Evolutionary conservation across 306 rosid genomes (phyloP).

Genomic region (Vachellia pachyceras): DNA sequence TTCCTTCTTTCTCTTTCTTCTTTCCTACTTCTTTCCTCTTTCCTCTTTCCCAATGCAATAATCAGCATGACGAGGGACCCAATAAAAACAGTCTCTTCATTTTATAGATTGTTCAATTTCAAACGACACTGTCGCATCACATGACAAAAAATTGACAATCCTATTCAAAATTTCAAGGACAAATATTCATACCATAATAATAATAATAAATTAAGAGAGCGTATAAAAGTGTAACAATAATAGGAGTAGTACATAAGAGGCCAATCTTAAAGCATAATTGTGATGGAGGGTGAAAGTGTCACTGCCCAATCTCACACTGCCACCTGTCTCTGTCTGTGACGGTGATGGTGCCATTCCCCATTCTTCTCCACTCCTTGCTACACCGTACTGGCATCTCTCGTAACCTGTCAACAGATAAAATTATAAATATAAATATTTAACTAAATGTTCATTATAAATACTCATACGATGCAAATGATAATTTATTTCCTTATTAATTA

Average conservation of each 20-base stretch:
- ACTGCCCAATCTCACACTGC: not conserved
- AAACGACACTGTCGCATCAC: too few relatives aligned
- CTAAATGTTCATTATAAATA: too few relatives aligned
- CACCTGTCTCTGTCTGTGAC: not conserved
- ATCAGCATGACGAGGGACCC: too few relatives aligned
- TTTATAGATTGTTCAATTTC: too few relatives aligned
- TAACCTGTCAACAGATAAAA: not conserved
- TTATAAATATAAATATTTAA: too few relatives aligned
- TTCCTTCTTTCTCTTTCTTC: too few relatives aligned
- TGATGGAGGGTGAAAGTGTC: not conserved
- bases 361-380: not conserved
- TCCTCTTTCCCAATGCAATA: too few relatives aligned
- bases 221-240: not conserved
- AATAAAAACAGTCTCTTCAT: too few relatives aligned
- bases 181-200: not conserved
- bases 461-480: too few relatives aligned
- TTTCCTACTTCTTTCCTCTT: too few relatives aligned
- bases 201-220: not conserved
- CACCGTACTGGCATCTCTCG: not conserved
- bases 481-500: too few relatives aligned
- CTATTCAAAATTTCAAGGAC: not conserved
- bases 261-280: not conserved
- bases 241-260: not conserved
- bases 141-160: not conserved
- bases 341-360: not conserved